phyloP scores from a whole-genome alignment of 2,329 filamentous ascomycete genomes.

The Calonectria naviculata region DNA sequence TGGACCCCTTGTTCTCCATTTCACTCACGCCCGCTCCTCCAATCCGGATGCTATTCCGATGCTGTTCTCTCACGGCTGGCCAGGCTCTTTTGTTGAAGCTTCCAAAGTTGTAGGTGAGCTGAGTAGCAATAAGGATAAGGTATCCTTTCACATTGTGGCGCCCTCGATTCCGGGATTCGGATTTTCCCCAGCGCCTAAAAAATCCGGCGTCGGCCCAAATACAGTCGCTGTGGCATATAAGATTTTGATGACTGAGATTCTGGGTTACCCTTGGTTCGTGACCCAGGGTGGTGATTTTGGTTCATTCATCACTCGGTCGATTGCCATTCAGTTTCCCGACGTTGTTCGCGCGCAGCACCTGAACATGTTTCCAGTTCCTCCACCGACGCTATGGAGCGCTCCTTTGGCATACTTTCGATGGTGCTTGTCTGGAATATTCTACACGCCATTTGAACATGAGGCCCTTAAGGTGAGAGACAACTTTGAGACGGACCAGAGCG shows the following conservation, averaged over 20 bases:
- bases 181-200: constrained; percentile 66
- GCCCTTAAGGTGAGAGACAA: constrained; percentile 69
- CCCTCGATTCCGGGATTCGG: constrained; percentile 58
- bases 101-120: constrained; percentile 64
- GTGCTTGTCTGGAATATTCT: not conserved
- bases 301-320: constrained; percentile 69
- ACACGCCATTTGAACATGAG: constrained; percentile 40
- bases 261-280: constrained; percentile 25
- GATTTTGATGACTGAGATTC: constrained; percentile 20
- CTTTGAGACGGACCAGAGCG: constrained; percentile 28
- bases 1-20: constrained; percentile 17
- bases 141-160: constrained; percentile 62
- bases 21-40: not conserved
- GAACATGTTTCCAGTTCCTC: constrained; percentile 12
- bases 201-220: constrained; percentile 75
- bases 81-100: constrained; percentile 73
- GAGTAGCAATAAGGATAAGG: constrained; percentile 41
- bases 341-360: constrained; percentile 7
- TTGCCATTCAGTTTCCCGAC: constrained; percentile 67
- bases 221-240: constrained; percentile 49
- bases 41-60: not conserved
- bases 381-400: not conserved
- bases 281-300: constrained; percentile 77
- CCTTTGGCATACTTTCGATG: not conserved
- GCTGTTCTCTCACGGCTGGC: constrained; percentile 49